phyloP scores from a whole-genome alignment of 768 basidiomycete species.

The Boletus fagicola region DNA sequence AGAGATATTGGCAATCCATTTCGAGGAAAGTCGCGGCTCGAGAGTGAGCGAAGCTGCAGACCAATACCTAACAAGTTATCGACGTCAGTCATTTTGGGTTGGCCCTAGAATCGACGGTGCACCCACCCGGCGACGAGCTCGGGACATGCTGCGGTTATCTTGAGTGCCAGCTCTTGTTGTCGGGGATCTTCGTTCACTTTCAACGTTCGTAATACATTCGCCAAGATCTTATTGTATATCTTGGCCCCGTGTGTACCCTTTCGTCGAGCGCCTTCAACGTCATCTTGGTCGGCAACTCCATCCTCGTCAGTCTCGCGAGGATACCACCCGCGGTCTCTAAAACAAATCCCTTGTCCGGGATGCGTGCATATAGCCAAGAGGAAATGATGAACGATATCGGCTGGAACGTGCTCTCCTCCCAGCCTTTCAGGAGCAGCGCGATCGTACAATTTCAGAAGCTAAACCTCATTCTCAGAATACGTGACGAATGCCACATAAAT shows the following conservation, averaged over 20 bases:
- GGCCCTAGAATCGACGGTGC: not conserved
- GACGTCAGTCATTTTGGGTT: constrained; percentile 13
- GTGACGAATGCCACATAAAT: not conserved
- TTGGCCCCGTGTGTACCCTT: constrained; percentile 38
- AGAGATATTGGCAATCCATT: constrained; percentile 89
- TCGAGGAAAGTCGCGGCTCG: constrained; percentile 83
- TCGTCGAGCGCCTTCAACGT: constrained; percentile 31
- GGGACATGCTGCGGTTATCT: constrained; percentile 78
- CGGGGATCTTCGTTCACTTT: constrained; percentile 88
- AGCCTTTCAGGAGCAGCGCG: constrained; percentile 48
- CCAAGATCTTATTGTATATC: constrained; percentile 81
- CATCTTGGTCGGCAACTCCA: constrained; percentile 37
- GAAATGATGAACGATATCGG: constrained; percentile 84
- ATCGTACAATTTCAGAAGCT: constrained; percentile 78
- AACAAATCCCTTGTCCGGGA: constrained; percentile 83
- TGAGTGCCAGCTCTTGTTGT: constrained; percentile 81
- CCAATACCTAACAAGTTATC: constrained; percentile 59
- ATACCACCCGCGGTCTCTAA: constrained; percentile 90
- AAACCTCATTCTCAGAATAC: not conserved
- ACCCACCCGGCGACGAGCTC: constrained; percentile 79
- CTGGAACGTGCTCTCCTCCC: constrained; percentile 57
- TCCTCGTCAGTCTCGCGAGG: constrained; percentile 57
- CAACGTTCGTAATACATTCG: constrained; percentile 66
- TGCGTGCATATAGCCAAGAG: constrained; percentile 78
- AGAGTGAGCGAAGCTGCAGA: constrained; percentile 63